Conservation (phyloP, 148 eudicot genomes). For the Rhododendron henanense region DNA sequence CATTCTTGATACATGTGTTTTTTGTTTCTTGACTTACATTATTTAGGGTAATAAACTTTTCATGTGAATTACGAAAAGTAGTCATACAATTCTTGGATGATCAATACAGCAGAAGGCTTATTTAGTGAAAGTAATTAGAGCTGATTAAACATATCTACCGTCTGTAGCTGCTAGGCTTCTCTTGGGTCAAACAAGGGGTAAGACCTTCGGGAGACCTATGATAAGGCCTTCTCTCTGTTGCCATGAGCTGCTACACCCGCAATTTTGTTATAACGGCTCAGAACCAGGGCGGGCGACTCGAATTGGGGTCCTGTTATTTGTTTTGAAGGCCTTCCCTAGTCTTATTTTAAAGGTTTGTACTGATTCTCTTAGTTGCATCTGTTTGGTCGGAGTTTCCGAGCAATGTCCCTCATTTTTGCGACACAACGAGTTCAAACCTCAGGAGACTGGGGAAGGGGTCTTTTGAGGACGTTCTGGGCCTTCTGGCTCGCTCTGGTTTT, state of each 20-base stretch:
- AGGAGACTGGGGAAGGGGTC: neutral
- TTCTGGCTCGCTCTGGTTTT: neutral
- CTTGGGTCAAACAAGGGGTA: neutral
- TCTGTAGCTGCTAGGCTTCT: neutral
- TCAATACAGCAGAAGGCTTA: neutral
- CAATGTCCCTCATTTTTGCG: neutral
- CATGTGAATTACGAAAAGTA: neutral
- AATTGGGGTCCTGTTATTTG: neutral
- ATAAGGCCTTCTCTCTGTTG: neutral
- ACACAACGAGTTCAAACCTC: neutral
- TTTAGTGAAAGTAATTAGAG: neutral
- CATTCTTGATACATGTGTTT: no score
- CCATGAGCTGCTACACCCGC: neutral
- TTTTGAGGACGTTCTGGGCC: neutral
- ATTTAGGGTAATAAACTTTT: neutral
- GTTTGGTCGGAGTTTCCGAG: neutral
- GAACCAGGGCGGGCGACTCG: neutral
- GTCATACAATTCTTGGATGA: neutral
- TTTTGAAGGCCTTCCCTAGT: neutral
- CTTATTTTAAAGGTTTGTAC: neutral
- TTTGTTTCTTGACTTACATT: neutral
- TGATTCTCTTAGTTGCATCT: neutral
- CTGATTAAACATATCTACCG: neutral
- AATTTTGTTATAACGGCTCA: neutral
- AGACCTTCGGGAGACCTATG: neutral